These are phyloP conservation scores for Groenewaldozyma salmanticensis DNA, from an alignment of 805 yeast genomes.

Conservation along the genomic window DNA sequence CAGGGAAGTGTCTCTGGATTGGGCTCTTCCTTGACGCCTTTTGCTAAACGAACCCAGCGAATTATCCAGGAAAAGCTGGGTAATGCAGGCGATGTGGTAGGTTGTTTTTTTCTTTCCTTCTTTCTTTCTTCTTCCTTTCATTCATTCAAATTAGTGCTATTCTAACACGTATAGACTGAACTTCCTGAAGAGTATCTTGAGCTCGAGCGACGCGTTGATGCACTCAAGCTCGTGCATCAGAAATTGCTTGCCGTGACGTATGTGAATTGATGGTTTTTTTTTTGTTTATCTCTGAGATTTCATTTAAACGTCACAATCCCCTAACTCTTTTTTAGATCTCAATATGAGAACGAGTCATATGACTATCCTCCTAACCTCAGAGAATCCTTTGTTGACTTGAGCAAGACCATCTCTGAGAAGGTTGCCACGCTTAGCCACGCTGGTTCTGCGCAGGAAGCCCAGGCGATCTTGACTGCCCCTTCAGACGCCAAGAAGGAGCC, in stretches of 20 bases:
- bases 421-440: conserved; percentile 63
- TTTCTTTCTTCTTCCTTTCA: neutral
- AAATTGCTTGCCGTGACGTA: conserved; percentile 43
- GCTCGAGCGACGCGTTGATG: conserved; percentile 64
- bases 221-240: conserved; percentile 57
- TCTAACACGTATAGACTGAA: conserved; percentile 40
- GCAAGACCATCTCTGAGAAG: conserved; percentile 53
- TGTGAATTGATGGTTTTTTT: conserved; percentile 8
- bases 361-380: conserved; percentile 72
- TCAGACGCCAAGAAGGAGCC: conserved; percentile 43
- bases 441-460: conserved; percentile 72
- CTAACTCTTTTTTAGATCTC: conserved; percentile 22
- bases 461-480: conserved; percentile 51
- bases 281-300: neutral
- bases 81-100: conserved; percentile 58
- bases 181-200: conserved; percentile 74
- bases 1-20: conserved; percentile 28
- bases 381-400: conserved; percentile 67
- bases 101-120: conserved; percentile 6
- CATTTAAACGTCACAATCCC: neutral
- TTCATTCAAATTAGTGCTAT: neutral
- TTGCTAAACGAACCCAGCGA: conserved; percentile 74
- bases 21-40: conserved; percentile 45
- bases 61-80: conserved; percentile 73
- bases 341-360: conserved; percentile 67